Evolutionary conservation across 2,329 filamentous ascomycete genomes (phyloP).

Genomic region (Annulohypoxylon truncatum): DNA sequence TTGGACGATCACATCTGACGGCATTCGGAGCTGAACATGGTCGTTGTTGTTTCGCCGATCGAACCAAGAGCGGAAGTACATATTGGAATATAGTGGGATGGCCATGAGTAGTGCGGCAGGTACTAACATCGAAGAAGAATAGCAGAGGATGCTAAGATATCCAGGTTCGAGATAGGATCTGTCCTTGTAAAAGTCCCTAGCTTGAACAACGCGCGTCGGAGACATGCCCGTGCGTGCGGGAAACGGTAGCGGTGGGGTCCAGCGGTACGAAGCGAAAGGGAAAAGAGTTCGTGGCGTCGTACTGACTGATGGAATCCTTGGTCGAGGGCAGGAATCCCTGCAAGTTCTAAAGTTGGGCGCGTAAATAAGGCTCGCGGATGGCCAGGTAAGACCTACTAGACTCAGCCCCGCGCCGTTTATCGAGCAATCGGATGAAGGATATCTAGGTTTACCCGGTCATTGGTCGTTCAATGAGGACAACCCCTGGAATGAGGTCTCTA

Average conservation of each 20-base stretch:
- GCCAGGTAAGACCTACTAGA: slow-evolving; percentile 50
- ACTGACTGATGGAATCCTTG: slow-evolving; percentile 43
- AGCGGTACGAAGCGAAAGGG: slow-evolving; percentile 43
- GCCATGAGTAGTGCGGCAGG: slow-evolving; percentile 24
- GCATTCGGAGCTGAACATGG: slow-evolving; percentile 31
- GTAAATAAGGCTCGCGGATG: slow-evolving; percentile 64
- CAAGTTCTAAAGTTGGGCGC: slow-evolving; percentile 58
- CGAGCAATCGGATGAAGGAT: slow-evolving; percentile 62
- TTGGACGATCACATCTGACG: slow-evolving; percentile 34
- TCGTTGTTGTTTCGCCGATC: slow-evolving; percentile 13
- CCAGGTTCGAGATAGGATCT: slow-evolving; percentile 24
- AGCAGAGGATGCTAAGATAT: slow-evolving; percentile 33
- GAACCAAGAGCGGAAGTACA: slow-evolving; percentile 12
- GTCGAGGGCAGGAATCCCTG: slow-evolving; percentile 53
- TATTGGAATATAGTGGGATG: slow-evolving; percentile 14
- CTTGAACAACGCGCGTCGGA: slow-evolving; percentile 32
- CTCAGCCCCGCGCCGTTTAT: slow-evolving; percentile 55
- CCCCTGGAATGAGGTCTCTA: slow-evolving; percentile 36
- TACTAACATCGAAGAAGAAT: slow-evolving; percentile 24
- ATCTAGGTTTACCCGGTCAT: slow-evolving; percentile 53
- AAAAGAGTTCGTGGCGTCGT: slow-evolving; percentile 44
- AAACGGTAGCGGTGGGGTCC: slow-evolving; percentile 38
- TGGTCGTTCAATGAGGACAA: slow-evolving; percentile 50
- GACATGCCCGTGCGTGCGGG: slow-evolving; percentile 39
- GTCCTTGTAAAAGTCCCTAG: slow-evolving; percentile 35